Conservation (phyloP, 495 filamentous ascomycete genomes). For the Staphylotrichum tortipilum region DNA sequence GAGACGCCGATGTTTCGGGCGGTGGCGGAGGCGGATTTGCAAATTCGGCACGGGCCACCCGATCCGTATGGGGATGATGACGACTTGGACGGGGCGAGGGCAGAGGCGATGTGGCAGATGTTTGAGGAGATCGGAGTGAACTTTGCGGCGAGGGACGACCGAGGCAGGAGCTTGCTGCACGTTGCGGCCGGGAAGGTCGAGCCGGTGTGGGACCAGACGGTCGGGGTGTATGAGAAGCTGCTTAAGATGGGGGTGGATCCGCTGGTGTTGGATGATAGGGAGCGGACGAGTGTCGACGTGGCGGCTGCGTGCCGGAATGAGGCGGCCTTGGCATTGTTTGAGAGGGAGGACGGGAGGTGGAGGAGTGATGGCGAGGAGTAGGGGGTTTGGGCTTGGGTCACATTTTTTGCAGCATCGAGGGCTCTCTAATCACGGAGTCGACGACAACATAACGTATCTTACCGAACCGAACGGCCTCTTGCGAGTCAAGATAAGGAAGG, state of each 20-base stretch:
- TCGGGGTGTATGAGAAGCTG: slow-evolving; percentile 9
- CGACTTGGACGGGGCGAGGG: neutral
- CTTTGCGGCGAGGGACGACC: slow-evolving; percentile 4
- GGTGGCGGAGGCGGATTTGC: neutral
- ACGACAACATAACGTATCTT: too few species aligned
- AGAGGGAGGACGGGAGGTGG: neutral
- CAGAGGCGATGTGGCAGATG: neutral
- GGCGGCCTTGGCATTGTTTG: neutral
- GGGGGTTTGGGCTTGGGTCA: too few species aligned
- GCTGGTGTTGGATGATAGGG: neutral
- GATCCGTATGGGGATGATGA: too few species aligned
- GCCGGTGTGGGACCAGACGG: slow-evolving; percentile 10
- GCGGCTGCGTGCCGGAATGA: neutral
- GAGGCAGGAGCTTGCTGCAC: slow-evolving; percentile 11
- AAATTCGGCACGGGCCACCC: too few species aligned
- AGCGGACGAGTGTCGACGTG: neutral
- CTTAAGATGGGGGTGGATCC: neutral
- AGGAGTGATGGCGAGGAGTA: too few species aligned
- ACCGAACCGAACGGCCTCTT: too few species aligned
- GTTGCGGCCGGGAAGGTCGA: slow-evolving; percentile 3
- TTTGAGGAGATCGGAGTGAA: slow-evolving; percentile 7
- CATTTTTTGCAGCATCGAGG: too few species aligned
- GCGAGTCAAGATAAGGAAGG: too few species aligned
- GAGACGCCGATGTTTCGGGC: slow-evolving; percentile 27
- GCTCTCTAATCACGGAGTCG: too few species aligned